Evolutionary conservation across 257 asterid genomes (phyloP).

Genomic region (Agastache rugosa): DNA sequence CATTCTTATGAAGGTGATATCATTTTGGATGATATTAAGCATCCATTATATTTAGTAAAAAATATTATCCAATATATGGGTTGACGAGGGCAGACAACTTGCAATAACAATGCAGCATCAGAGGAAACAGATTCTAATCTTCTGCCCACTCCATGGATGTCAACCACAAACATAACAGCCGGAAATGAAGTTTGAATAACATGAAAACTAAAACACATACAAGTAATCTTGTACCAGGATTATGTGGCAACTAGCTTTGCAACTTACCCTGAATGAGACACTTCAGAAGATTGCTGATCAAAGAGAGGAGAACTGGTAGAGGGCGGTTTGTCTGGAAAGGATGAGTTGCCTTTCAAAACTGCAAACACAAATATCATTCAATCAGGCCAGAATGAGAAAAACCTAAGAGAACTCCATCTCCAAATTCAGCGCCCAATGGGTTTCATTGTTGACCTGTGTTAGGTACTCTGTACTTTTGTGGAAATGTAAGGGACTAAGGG

Average conservation of each 20-base stretch:
- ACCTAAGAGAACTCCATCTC: conserved; percentile 8
- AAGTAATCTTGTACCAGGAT: conserved; percentile 2
- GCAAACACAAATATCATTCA: conserved; percentile 45
- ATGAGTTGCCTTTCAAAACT: conserved; percentile 91
- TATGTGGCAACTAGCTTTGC: conserved; percentile 29
- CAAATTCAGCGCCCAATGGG: conserved; percentile 20
- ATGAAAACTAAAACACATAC: background rate
- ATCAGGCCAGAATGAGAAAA: background rate
- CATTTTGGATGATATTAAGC: conserved; percentile 14
- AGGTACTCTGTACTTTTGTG: background rate
- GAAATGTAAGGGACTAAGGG: conserved; percentile 3
- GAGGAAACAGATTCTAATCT: conserved; percentile 7
- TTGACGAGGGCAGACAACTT: background rate
- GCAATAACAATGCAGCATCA: conserved; percentile 14
- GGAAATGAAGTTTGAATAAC: conserved; percentile 15
- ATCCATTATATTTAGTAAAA: background rate
- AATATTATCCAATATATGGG: conserved; percentile 1
- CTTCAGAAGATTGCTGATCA: conserved; percentile 77
- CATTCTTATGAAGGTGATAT: conserved; percentile 6
- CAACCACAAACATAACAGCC: background rate
- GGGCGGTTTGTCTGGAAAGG: conserved; percentile 79
- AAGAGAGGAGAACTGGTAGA: conserved; percentile 64
- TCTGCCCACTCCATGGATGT: background rate
- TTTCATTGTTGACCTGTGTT: conserved; percentile 7
- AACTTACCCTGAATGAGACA: conserved; percentile 78